Percentiles rank a stretch among this genome's conserved stretches.
phyloP scores from a whole-genome alignment of 2,329 filamentous ascomycete genomes.

The Sporothrix brasiliensis region DNA sequence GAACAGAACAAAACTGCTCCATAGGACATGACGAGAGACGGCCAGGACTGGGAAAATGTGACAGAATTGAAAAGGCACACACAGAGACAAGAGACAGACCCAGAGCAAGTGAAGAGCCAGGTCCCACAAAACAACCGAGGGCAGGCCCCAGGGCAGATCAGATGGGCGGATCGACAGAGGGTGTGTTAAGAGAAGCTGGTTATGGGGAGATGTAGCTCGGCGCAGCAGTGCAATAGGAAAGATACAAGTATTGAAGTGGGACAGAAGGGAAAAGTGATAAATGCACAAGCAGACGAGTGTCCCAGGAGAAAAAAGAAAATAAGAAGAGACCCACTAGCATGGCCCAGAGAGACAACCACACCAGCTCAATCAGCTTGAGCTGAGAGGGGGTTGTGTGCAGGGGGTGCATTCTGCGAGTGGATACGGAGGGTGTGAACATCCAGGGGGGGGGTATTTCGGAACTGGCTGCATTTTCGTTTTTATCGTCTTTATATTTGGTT shows the following conservation, averaged over 20 bases:
- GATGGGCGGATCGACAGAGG: constrained; percentile 33
- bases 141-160: constrained; percentile 27
- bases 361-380: not conserved
- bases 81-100: constrained; percentile 6
- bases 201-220: not conserved
- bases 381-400: constrained; percentile 11
- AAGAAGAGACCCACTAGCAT: constrained; percentile 7
- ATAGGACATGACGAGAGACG: constrained; percentile 12
- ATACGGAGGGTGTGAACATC: not conserved
- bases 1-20: not conserved
- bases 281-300: not conserved
- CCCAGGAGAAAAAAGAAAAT: constrained; percentile 16
- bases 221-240: not conserved
- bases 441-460: constrained; percentile 1
- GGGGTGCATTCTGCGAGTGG: constrained; percentile 12
- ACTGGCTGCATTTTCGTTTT: not conserved
- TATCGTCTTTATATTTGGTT: not conserved
- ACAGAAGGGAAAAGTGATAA: not conserved
- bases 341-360: constrained; percentile 20
- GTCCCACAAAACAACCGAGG: constrained; percentile 29
- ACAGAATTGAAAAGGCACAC: not conserved
- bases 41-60: not conserved
- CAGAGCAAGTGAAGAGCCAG: constrained; percentile 17
- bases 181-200: not conserved
- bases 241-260: not conserved